Evolutionary conservation across 495 filamentous ascomycete species (phyloP).

Genomic region (Penicillium ochrochloron): DNA sequence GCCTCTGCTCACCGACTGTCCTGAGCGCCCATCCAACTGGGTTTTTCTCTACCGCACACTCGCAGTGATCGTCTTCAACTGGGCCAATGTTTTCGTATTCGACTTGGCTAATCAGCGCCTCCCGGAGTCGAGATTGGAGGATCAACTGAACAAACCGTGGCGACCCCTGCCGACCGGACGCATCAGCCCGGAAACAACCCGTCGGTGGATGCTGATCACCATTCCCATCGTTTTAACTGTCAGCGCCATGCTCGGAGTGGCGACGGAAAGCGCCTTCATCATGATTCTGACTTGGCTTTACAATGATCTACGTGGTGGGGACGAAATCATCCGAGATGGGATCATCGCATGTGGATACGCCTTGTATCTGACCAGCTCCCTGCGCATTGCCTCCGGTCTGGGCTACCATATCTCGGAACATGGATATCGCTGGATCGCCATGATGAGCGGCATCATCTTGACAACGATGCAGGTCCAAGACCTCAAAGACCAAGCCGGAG

Average conservation of each 20-base stretch:
- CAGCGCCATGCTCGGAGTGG: constrained; percentile 39
- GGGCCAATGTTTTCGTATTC: constrained; percentile 22
- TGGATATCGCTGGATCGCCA: constrained; percentile 43
- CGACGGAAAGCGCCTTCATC: constrained; percentile 38
- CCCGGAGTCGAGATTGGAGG: constrained; percentile 14
- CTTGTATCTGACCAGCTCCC: constrained; percentile 11
- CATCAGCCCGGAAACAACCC: constrained; percentile 43
- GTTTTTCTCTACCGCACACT: constrained; percentile 3
- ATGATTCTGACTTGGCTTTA: constrained; percentile 54
- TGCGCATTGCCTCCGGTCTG: constrained; percentile 10
- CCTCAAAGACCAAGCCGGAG: constrained; percentile 53
- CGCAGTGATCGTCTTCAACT: constrained; percentile 23
- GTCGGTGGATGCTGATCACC: constrained; percentile 36
- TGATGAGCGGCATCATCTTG: constrained; percentile 49
- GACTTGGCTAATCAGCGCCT: constrained; percentile 20
- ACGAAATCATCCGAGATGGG: constrained; percentile 50
- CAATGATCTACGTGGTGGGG: constrained; percentile 56
- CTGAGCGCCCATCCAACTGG: not conserved
- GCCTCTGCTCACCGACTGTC: constrained; percentile 11
- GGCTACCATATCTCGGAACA: constrained; percentile 12
- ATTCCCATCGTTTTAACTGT: constrained; percentile 41
- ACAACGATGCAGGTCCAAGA: constrained; percentile 60
- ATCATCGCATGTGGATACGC: constrained; percentile 46
- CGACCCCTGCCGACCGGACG: constrained; percentile 52
- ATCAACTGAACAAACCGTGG: constrained; percentile 62